phyloP scores from a whole-genome alignment of 2,329 filamentous ascomycete genomes.

The Fusarium aywerte region DNA sequence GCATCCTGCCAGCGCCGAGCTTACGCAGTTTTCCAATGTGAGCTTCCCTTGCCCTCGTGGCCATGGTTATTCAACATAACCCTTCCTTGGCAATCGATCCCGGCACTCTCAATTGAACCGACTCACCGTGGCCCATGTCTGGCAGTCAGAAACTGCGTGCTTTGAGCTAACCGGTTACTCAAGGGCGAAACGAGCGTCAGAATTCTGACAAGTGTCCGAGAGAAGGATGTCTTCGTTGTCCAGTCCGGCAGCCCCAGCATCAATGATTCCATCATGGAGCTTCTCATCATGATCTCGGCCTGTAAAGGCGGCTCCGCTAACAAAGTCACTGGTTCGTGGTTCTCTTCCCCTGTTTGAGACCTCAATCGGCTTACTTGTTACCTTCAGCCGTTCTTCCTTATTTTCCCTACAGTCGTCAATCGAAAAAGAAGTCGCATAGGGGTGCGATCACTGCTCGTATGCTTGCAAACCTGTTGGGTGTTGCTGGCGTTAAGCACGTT shows the following conservation, averaged over 20 bases:
- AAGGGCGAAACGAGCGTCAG: slow-evolving; percentile 77
- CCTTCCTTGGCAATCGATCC: slow-evolving; percentile 21
- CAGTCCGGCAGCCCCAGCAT: slow-evolving; percentile 96
- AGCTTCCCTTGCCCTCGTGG: slow-evolving; percentile 51
- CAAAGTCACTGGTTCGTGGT: slow-evolving; percentile 85
- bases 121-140: background rate
- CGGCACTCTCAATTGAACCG: background rate
- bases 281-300: slow-evolving; percentile 98
- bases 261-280: slow-evolving; percentile 99
- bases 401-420: slow-evolving; percentile 99
- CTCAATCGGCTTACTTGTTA: slow-evolving; percentile 32
- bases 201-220: slow-evolving; percentile 81
- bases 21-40: slow-evolving; percentile 77
- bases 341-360: slow-evolving; percentile 24
- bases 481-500: slow-evolving; percentile 96
- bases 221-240: slow-evolving; percentile 98
- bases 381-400: slow-evolving; percentile 83
- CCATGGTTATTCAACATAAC: slow-evolving; percentile 18
- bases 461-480: slow-evolving; percentile 92
- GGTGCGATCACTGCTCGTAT: slow-evolving; percentile 97
- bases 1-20: slow-evolving; percentile 71
- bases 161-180: slow-evolving; percentile 36
- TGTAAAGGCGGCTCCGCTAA: slow-evolving; percentile 98
- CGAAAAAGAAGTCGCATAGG: slow-evolving; percentile 97
- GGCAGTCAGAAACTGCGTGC: slow-evolving; percentile 16